A percentile compares a stretch with the other conserved stretches of the same genome.
These are phyloP conservation scores for Stagonosporopsis cucurbitacearum DNA, from an alignment of 2,329 filamentous ascomycete genomes.

Conservation along the genomic window DNA sequence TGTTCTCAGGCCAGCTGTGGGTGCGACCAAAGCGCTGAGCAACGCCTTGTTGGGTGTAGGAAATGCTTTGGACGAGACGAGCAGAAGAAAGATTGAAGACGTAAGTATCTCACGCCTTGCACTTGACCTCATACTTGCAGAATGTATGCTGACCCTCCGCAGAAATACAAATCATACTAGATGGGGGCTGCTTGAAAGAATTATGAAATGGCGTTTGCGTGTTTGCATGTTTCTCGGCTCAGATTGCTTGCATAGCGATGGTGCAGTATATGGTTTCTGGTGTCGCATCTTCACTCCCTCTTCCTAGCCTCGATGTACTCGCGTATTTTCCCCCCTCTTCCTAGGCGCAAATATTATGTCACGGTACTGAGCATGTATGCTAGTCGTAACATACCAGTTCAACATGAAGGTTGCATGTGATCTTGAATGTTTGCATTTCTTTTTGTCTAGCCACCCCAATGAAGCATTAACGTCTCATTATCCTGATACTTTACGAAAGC, in stretches of 20 bases:
- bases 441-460: too few species aligned
- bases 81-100: conserved; percentile 82
- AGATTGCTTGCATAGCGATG: conserved; percentile 25
- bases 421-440: not conserved
- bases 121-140: not conserved
- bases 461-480: too few species aligned
- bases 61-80: conserved; percentile 85
- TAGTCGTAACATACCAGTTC: not conserved
- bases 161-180: conserved; percentile 45
- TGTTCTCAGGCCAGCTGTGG: conserved; percentile 87
- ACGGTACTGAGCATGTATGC: not conserved
- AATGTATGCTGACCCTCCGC: not conserved
- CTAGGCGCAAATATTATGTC: not conserved
- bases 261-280: conserved; percentile 14
- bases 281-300: conserved; percentile 12
- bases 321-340: not conserved
- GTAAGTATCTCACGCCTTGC: conserved; percentile 63
- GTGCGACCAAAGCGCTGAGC: conserved; percentile 84
- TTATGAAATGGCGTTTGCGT: not conserved
- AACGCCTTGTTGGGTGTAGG: conserved; percentile 91
- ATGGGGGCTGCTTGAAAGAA: too few species aligned
- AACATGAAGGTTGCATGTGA: not conserved
- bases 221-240: conserved; percentile 1
- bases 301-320: not conserved
- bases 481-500: too few species aligned